Conservation (phyloP, 2,329 filamentous ascomycete species). For the Zarea fungicola region DNA sequence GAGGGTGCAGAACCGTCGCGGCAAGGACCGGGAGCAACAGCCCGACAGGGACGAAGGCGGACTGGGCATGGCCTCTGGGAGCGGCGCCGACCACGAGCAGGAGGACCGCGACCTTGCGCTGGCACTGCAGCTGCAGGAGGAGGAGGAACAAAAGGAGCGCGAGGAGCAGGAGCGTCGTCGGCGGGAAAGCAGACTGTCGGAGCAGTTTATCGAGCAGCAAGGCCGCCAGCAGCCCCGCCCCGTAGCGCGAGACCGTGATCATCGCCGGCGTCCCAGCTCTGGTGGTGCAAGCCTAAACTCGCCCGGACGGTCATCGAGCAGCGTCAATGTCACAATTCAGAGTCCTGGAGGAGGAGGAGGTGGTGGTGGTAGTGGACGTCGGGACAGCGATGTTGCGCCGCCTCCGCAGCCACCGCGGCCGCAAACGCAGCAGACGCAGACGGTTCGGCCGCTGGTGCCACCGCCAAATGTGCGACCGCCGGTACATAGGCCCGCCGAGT, state of each 20-base stretch:
- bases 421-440: constrained; percentile 23
- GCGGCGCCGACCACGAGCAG: constrained; percentile 53
- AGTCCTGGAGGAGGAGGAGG: no score
- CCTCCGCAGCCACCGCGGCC: constrained; percentile 13
- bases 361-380: constrained; percentile 2
- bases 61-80: constrained; percentile 27
- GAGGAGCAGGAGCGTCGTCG: constrained; percentile 57
- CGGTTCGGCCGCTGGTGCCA: constrained; percentile 44
- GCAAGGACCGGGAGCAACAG: constrained; percentile 22
- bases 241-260: not conserved
- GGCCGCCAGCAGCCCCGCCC: constrained; percentile 29
- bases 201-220: constrained; percentile 65
- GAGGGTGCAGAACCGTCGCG: constrained; percentile 39
- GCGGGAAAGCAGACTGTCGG: constrained; percentile 63
- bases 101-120: constrained; percentile 85
- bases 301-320: constrained; percentile 21
- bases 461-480: constrained; percentile 20
- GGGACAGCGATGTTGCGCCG: constrained; percentile 5
- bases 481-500: constrained; percentile 28
- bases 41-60: not conserved
- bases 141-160: constrained; percentile 78
- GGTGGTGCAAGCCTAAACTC: constrained; percentile 35
- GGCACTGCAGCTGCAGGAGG: constrained; percentile 88
- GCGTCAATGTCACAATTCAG: constrained; percentile 5
- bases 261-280: constrained; percentile 33